Evolutionary conservation across 2,329 filamentous ascomycete species (phyloP), one percentile per base, ranked within the genome.

Genomic region (Chaetothyriales sp.): DNA sequence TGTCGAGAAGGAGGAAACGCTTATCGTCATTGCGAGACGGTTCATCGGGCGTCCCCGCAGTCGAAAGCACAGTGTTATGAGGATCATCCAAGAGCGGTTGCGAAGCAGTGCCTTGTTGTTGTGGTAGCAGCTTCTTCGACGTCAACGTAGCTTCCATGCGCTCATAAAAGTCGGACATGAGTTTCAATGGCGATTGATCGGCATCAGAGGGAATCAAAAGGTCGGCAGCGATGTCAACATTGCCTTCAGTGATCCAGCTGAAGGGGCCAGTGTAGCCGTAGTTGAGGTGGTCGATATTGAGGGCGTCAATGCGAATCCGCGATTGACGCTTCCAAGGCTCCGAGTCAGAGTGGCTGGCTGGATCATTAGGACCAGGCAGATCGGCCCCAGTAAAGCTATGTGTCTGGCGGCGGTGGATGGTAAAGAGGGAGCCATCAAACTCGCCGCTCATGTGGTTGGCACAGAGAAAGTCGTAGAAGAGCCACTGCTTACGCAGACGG

Each of bases 151-250:
- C 88, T 68, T 98, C 92, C 63, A 98, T 79, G 54, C 87, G 85
- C 65, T 96, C 90, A 67, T 96, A 96, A 61, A 98, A 89, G 63
- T 95, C 89, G n/a, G 84, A 83, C 77, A 98, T 85, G 45, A 95
- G 88, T 65, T 95, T 95, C 20, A 83, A 84, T 51, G 98, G 82
- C 56, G 89, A 86, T 55, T 90, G 88, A 53, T 94, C 86, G 43
- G 80, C 79, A 50, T 96, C 92, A 28, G 81, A 80, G 0, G 92
- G 92, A 55, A 98, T 86, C 80, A 95, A 90, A 57, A 98, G 81
- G 62, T 98, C 92, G 5, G 92, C 85, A 12, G 96, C 82, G 55
- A 98, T 95, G 64, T 98, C 92, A 43, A 98, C 88, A 55, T 92
- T 94, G 32, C 92, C 92, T 68, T 96, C 87, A 58, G 93, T 85